phyloP scores from a whole-genome alignment of 2,329 filamentous ascomycete genomes.

The Fusarium concolor region DNA sequence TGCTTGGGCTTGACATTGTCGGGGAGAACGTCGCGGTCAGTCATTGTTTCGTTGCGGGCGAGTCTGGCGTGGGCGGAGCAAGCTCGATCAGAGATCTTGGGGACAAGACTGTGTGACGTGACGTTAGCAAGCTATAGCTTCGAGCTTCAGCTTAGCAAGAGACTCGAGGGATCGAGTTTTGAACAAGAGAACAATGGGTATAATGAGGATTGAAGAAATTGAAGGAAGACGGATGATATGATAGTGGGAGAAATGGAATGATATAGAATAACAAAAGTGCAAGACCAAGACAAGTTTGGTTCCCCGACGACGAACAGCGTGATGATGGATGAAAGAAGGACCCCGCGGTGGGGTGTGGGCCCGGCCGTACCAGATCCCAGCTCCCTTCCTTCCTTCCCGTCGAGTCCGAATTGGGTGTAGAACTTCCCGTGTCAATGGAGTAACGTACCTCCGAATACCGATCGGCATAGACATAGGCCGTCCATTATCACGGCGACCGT shows the following conservation, averaged over 20 bases:
- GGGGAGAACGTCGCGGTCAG: constrained; percentile 72
- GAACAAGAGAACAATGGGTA: constrained; percentile 4
- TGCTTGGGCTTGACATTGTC: constrained; percentile 81
- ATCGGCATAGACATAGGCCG: constrained; percentile 28
- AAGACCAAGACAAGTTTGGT: background rate
- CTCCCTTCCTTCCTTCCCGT: too few species aligned
- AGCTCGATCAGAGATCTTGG: constrained; percentile 46
- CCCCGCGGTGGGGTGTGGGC: constrained; percentile 35
- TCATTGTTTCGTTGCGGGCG: constrained; percentile 57
- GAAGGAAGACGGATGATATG: background rate
- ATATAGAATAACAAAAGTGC: constrained; percentile 20
- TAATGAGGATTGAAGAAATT: constrained; percentile 3
- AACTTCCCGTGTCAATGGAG: background rate
- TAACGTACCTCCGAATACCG: constrained; percentile 46
- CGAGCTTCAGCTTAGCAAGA: constrained; percentile 32
- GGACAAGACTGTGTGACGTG: constrained; percentile 41
- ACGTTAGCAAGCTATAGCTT: constrained; percentile 41
- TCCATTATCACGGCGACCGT: constrained; percentile 36
- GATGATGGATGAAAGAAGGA: constrained; percentile 28
- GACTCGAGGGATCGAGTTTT: constrained; percentile 7
- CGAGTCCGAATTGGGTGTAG: too few species aligned
- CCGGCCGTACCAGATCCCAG: background rate
- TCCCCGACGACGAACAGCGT: constrained; percentile 3
- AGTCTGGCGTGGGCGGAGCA: constrained; percentile 54
- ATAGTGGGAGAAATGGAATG: constrained; percentile 1